These are phyloP conservation scores for Rhododendron simsii DNA, from an alignment of 148 eudicot species.

Conservation along the genomic window DNA sequence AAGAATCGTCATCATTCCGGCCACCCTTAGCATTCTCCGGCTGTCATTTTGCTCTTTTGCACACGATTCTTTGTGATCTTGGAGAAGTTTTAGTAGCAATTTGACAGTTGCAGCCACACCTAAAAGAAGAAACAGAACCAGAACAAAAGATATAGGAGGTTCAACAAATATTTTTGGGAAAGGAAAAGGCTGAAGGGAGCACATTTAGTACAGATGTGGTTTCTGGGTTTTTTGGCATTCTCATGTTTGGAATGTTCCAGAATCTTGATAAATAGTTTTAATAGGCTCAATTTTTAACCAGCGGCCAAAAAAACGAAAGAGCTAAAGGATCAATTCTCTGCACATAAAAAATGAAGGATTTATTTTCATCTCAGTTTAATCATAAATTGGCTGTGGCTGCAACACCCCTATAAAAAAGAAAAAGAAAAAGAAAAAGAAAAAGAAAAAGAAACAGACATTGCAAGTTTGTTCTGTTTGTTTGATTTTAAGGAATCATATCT, in stretches of 20 bases:
- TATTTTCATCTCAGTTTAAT: too few relatives aligned
- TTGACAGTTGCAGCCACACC: constrained; percentile 78
- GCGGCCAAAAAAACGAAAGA: background rate
- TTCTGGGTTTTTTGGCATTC: background rate
- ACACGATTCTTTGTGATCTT: constrained; percentile 77
- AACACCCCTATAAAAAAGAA: background rate
- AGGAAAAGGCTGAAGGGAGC: background rate
- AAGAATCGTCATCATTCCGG: constrained; percentile 78
- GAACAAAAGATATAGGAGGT: background rate
- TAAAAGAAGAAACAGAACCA: constrained; percentile 8
- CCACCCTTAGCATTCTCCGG: constrained; percentile 61
- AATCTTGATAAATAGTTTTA: background rate
- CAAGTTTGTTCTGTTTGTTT: background rate
- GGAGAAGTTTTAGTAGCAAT: constrained; percentile 60
- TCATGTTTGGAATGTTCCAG: background rate
- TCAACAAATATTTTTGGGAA: background rate
- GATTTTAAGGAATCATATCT: background rate
- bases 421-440: background rate
- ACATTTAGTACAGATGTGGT: background rate
- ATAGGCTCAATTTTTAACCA: background rate
- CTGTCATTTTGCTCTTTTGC: constrained; percentile 40
- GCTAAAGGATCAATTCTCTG: background rate
- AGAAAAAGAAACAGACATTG: background rate
- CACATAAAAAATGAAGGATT: background rate
- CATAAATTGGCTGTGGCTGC: background rate